Evolutionary conservation across 169 alveolate species (phyloP), one percentile per base, ranked within the genome.

Genomic region (Babesia microti): DNA sequence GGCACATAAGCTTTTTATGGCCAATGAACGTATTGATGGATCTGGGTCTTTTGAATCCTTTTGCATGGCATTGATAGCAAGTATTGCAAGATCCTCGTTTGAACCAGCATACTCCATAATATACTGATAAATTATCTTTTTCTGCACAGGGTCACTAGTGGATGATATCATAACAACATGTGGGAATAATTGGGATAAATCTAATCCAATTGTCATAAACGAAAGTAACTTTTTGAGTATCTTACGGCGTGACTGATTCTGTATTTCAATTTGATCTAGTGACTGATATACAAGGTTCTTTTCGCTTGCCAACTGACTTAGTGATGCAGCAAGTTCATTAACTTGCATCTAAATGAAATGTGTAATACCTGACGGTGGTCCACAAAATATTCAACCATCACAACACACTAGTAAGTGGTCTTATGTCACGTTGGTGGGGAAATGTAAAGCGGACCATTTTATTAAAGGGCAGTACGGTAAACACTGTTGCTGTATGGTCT

Each of bases 121-220:
- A 65, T 91, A 95, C 44, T 90, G 84, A 63, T 93, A 95, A 14
- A 93, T 91, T 97, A 96, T 96, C 80, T 94, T 94, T 86, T 96
- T 96, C 83, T 89, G 91, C n/a, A 96, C 97, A 46, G 91, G 84
- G 74, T 96, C 99, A 30, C 84, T 88, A 2, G 98, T 94, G 23
- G 86, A 79, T 34, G 97, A 85, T 11, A 90, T 94, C 91, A 93
- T 90, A 32, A 93, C 94, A 91, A 96, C 93, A 58, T 93, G 97
- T 49, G 94, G 83, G 70, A 89, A 96, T 37, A 96, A 85, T 32
- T 87, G 84, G 23, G 98, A 90, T 26, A 94, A 98, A 51, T 96
- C 99, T 27, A 96, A 87, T 26, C 99, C 96, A 53, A 79, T 61
- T 12, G 91, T 81, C 91, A 87, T 85, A 34, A 72, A 69, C 28